phyloP scores from a whole-genome alignment of 257 asterid species.

The Ilex asprella region DNA sequence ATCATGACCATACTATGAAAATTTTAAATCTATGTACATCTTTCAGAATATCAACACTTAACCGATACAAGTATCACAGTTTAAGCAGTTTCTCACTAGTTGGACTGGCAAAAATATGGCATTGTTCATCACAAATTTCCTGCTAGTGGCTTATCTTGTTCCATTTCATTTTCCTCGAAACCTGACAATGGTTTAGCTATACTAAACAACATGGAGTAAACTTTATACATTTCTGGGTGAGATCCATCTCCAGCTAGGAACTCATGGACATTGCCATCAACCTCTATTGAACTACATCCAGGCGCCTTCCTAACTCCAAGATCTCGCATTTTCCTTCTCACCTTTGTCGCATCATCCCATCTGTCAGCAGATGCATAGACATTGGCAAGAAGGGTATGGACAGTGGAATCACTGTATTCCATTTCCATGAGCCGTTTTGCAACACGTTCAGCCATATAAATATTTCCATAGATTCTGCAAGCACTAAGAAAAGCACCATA shows the following conservation, averaged over 20 bases:
- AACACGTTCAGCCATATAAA: constrained; percentile 65
- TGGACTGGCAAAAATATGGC: not conserved
- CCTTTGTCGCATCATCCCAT: constrained; percentile 63
- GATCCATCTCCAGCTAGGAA: constrained; percentile 8
- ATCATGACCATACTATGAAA: not conserved
- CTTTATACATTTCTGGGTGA: constrained; percentile 1
- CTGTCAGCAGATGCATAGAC: constrained; percentile 66
- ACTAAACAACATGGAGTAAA: not conserved
- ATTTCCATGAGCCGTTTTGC: constrained; percentile 46
- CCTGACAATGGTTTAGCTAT: constrained; percentile 2
- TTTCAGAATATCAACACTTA: not conserved
- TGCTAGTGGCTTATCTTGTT: not conserved
- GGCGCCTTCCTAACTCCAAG: constrained; percentile 52
- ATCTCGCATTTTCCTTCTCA: constrained; percentile 41
- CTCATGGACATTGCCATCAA: constrained; percentile 12
- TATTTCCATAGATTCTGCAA: constrained; percentile 60
- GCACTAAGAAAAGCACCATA: constrained; percentile 81
- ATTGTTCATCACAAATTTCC: not conserved
- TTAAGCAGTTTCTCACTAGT: not conserved
- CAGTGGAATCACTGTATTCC: constrained; percentile 51
- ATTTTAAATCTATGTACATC: not conserved
- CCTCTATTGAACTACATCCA: constrained; percentile 62
- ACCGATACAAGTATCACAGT: not conserved
- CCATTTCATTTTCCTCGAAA: not conserved
- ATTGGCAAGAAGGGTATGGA: constrained; percentile 55